A percentile compares a stretch with the other conserved stretches of the same genome.
Evolutionary conservation across 23 red algal genomes (phyloP).

Genomic region (Gracilariopsis chorda): DNA sequence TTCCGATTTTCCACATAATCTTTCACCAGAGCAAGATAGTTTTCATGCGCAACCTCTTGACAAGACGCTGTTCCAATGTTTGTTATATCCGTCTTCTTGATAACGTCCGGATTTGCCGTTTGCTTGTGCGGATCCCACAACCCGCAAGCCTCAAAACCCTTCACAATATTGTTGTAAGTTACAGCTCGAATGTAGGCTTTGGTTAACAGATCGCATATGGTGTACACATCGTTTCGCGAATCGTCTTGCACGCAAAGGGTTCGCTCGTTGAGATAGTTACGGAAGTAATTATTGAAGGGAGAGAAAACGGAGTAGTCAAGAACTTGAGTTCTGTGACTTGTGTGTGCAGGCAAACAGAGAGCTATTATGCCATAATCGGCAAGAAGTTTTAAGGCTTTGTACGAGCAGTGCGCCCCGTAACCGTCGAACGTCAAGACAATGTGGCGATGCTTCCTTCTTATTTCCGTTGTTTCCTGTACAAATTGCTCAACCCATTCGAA

Average conservation of each 20-base stretch:
- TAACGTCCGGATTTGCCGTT: not conserved
- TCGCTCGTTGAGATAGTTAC: not conserved
- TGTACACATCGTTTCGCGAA: not conserved
- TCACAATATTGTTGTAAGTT: not conserved
- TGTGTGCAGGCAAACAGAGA: too few species aligned
- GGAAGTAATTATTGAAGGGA: not conserved
- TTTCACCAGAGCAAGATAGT: not conserved
- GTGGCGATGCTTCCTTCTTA: not conserved
- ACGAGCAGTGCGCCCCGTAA: not conserved
- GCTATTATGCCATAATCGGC: too few species aligned
- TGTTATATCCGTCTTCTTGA: not conserved
- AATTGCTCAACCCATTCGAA: not conserved
- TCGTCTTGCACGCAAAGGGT: not conserved
- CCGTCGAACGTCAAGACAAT: not conserved
- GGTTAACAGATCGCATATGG: not conserved
- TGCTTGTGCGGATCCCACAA: not conserved
- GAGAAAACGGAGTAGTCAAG: slow-evolving; percentile 23
- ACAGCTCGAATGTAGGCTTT: not conserved
- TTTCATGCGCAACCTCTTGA: not conserved
- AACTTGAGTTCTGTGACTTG: slow-evolving; percentile 10
- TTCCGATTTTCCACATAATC: not conserved
- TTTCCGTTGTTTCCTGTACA: not conserved
- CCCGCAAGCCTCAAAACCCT: not conserved
- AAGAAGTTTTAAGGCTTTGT: too few species aligned
- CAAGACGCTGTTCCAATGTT: not conserved